Percentiles rank a stretch among this genome's conserved stretches.
phyloP scores from a whole-genome alignment of 768 basidiomycete genomes.

The Tricholomella constricta region DNA sequence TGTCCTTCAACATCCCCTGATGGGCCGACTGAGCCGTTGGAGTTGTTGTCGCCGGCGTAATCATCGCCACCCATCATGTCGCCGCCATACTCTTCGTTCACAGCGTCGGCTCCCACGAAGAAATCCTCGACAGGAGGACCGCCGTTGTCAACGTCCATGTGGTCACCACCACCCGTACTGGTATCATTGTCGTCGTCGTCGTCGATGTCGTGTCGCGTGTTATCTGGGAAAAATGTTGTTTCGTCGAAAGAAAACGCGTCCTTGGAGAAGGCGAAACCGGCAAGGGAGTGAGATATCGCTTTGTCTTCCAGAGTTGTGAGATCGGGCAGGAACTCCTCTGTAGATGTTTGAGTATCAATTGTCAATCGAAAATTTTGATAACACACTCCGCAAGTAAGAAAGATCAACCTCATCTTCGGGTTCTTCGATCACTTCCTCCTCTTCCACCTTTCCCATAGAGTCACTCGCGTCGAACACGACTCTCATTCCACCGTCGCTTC shows the following conservation, averaged over 20 bases:
- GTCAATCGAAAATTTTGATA: conserved; percentile 4
- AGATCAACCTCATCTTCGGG: conserved; percentile 70
- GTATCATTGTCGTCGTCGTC: conserved; percentile 49
- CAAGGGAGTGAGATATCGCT: conserved; percentile 80
- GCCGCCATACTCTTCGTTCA: conserved; percentile 32
- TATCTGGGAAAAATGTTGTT: conserved; percentile 58
- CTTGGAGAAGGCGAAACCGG: conserved; percentile 81
- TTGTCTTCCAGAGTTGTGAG: conserved; percentile 61
- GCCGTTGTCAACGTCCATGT: conserved; percentile 44
- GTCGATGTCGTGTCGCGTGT: conserved; percentile 43
- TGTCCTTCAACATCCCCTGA: conserved; percentile 42
- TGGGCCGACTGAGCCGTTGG: conserved; percentile 47
- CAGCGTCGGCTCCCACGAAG: conserved; percentile 58
- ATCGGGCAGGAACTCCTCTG: conserved; percentile 76
- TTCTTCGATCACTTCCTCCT: conserved; percentile 74
- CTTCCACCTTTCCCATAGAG: conserved; percentile 77
- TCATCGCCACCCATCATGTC: conserved; percentile 33
- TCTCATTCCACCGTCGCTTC: conserved; percentile 78
- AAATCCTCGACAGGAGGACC: conserved; percentile 58
- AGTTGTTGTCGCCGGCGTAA: conserved; percentile 42
- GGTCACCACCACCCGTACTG: conserved; percentile 37
- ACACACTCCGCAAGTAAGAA: conserved; percentile 59
- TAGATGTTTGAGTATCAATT: conserved; percentile 6
- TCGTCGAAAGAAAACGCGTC: conserved; percentile 65
- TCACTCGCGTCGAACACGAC: conserved; percentile 98